Conservation (phyloP, 306 rosid genomes). For the Purshia tridentata region DNA sequence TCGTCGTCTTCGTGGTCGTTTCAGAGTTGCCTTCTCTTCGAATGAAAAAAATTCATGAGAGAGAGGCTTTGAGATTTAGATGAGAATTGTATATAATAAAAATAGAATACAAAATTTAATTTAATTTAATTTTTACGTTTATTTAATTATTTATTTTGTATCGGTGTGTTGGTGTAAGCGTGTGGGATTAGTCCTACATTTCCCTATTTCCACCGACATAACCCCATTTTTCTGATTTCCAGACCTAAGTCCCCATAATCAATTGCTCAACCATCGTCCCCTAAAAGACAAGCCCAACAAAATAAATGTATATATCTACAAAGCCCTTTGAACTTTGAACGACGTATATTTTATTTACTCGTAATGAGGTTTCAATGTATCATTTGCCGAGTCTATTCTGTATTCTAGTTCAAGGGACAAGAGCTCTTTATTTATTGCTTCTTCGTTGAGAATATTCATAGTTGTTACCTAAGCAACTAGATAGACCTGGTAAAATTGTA, state of each 20-base stretch:
- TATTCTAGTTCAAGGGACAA: too few species aligned
- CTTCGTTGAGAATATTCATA: too few species aligned
- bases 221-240: conserved; percentile 17
- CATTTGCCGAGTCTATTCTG: too few species aligned
- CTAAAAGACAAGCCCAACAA: not conserved
- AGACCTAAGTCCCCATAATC: conserved; percentile 1
- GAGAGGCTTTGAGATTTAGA: conserved; percentile 40
- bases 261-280: not conserved
- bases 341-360: too few species aligned
- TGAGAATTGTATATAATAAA: conserved; percentile 18
- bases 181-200: conserved; percentile 21
- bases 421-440: too few species aligned
- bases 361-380: too few species aligned
- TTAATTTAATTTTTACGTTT: not conserved
- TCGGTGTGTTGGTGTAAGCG: conserved; percentile 14
- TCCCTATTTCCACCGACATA: conserved; percentile 54
- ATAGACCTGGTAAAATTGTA: too few species aligned
- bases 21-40: not conserved
- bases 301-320: too few species aligned
- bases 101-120: not conserved
- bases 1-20: conserved; percentile 29
- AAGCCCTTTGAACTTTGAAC: too few species aligned
- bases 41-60: conserved; percentile 14
- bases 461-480: too few species aligned
- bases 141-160: not conserved